Conservation (phyloP, 2,329 filamentous ascomycete genomes). For the Pseudogymnoascus sp. region DNA sequence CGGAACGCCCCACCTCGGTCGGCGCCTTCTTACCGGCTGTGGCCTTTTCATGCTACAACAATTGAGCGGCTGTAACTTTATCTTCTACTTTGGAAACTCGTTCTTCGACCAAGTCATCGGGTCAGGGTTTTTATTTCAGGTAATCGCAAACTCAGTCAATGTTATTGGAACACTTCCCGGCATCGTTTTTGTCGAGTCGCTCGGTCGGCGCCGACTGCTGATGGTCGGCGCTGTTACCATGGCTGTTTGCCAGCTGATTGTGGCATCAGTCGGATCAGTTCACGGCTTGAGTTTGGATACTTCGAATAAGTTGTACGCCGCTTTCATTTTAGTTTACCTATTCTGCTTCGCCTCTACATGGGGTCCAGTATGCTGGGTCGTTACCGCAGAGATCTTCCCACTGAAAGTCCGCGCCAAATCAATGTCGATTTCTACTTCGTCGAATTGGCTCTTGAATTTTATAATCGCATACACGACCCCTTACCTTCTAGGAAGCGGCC, state of each 20-base stretch:
- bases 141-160: conserved; percentile 72
- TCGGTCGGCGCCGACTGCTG: conserved; percentile 65
- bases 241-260: conserved; percentile 56
- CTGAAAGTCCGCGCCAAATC: conserved; percentile 64
- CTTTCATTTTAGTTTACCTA: conserved; percentile 61
- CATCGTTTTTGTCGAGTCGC: conserved; percentile 64
- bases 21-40: conserved; percentile 65
- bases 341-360: conserved; percentile 74
- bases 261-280: conserved; percentile 54
- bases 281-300: conserved; percentile 20
- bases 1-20: conserved; percentile 55
- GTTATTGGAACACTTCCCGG: conserved; percentile 69
- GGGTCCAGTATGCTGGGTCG: conserved; percentile 69
- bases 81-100: conserved; percentile 68
- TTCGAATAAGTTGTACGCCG: conserved; percentile 51
- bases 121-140: conserved; percentile 58
- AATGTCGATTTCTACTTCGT: conserved; percentile 66
- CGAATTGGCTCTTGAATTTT: conserved; percentile 74
- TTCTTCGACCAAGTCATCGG: conserved; percentile 58
- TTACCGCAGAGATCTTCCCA: conserved; percentile 63
- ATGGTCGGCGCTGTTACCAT: conserved; percentile 69
- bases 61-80: conserved; percentile 66
- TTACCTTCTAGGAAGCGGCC: conserved; percentile 63
- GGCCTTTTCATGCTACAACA: conserved; percentile 71
- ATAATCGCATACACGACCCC: conserved; percentile 74